These are phyloP conservation scores for Boletus reticuloceps DNA, from an alignment of 768 basidiomycete genomes.

Conservation along the genomic window DNA sequence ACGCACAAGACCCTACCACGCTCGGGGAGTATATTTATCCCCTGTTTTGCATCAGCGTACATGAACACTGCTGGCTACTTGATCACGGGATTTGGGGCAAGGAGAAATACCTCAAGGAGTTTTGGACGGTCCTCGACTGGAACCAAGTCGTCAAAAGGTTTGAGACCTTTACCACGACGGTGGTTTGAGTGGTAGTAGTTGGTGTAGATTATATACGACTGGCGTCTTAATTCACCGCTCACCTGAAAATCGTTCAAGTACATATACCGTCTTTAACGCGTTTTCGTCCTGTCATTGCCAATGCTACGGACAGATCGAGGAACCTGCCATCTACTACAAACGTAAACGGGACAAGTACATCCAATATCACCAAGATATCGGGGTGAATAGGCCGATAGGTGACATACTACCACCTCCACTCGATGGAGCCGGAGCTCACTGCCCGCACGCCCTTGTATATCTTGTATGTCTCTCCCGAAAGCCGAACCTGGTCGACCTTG, in stretches of 20 bases:
- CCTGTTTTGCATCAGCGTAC: slow-evolving; percentile 72
- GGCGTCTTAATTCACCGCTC: slow-evolving; percentile 24
- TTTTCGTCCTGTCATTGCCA: neutral
- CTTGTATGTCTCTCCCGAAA: slow-evolving; percentile 80
- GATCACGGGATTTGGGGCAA: slow-evolving; percentile 91
- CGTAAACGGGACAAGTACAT: neutral
- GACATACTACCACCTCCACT: slow-evolving; percentile 32
- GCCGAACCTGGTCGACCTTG: slow-evolving; percentile 82
- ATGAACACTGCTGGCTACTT: slow-evolving; percentile 88
- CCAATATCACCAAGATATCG: neutral
- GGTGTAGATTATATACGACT: slow-evolving; percentile 4
- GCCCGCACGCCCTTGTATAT: slow-evolving; percentile 89
- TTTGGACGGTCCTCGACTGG: slow-evolving; percentile 87
- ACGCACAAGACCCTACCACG: slow-evolving; percentile 24
- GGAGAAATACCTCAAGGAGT: slow-evolving; percentile 78
- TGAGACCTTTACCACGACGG: slow-evolving; percentile 17
- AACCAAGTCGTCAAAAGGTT: slow-evolving; percentile 43
- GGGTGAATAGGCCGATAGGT: neutral
- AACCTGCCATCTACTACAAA: neutral
- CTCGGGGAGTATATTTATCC: slow-evolving; percentile 65
- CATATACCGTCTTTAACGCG: slow-evolving; percentile 13
- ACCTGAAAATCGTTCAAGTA: slow-evolving; percentile 11
- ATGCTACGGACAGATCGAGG: neutral
- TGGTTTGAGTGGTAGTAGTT: slow-evolving; percentile 6
- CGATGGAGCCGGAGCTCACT: slow-evolving; percentile 32